Conservation (phyloP, 1,284 basidiomycete genomes). For the Apiotrichum akiyoshidainum region DNA sequence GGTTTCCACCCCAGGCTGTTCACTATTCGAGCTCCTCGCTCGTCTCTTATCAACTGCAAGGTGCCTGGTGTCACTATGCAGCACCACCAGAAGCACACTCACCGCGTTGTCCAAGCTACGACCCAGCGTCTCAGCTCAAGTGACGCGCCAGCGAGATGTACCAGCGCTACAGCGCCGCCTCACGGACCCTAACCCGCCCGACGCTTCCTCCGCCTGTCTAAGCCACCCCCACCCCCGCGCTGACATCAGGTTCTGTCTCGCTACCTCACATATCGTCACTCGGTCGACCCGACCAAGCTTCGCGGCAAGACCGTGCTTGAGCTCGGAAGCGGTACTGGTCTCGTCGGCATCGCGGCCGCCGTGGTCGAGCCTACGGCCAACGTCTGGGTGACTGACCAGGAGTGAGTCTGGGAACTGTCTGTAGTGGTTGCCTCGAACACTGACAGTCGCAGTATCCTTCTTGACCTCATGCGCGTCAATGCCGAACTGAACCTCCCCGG, state of each 20-base stretch:
- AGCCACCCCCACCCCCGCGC: neutral
- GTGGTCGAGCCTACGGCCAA: conserved; percentile 58
- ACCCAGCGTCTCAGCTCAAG: too few relatives aligned
- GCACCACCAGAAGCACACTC: too few relatives aligned
- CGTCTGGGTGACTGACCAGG: conserved; percentile 84
- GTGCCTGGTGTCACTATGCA: too few relatives aligned
- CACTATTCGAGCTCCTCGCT: too few relatives aligned
- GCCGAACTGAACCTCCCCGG: conserved; percentile 61
- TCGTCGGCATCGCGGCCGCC: conserved; percentile 80
- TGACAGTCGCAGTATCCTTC: conserved; percentile 58
- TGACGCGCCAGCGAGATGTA: too few relatives aligned
- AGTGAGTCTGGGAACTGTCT: conserved; percentile 55
- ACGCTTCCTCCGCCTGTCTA: too few relatives aligned
- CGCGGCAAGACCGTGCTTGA: conserved; percentile 66
- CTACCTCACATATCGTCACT: conserved; percentile 63
- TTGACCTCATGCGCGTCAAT: conserved; percentile 72
- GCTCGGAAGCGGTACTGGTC: conserved; percentile 78
- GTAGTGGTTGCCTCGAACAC: neutral
- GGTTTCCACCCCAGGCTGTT: too few relatives aligned
- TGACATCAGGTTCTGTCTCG: conserved; percentile 65
- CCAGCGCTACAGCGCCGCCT: too few relatives aligned
- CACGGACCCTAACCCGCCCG: too few relatives aligned
- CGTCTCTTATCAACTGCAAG: too few relatives aligned
- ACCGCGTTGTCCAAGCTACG: too few relatives aligned
- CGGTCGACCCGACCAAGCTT: conserved; percentile 52